Evolutionary conservation across 345 rosid genomes (phyloP), one percentile per base, ranked within the genome.

Genomic region (Heritiera littoralis): DNA sequence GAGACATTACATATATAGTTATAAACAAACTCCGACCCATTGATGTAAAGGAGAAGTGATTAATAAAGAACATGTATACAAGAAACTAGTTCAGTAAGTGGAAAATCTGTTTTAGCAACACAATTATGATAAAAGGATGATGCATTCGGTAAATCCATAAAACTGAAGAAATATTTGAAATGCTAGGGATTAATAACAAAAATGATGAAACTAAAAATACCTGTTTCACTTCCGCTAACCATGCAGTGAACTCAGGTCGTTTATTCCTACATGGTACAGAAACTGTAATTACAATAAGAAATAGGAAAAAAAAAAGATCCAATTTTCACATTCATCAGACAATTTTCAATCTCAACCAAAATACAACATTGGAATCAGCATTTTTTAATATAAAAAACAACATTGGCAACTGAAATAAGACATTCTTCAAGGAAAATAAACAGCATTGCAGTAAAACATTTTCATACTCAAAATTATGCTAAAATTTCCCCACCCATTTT

Each of bases 171-270:
- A 45, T 18, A 0, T 4, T 10, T 20, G 12, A 23, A 1, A 7
- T 35, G 66, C 14, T n/a, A 38, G 9, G 64, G 20, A 8, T 1
- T 20, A 59, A 59, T 59, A 20, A 38, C 66, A 51, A 72, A 32
- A 20, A 58, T 41, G 5, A 69, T 43, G 55, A 1, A 75, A 69
- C 52, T 17, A 64, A 66, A 78, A 66, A 77, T 81, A 92, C 99
- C 97, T 93, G 89, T 72, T 92, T 95, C 58, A 95, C 92, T 88
- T 95, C 99, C 54, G 89, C 87, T 80, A 95, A 83, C 98, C 99
- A 95, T 77, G 99, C 99, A 69, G 97, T 93, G 87, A 93, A 95
- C 86, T 95, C 99, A 18, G 99, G 99, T 66, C 99, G 93, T 83
- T 92, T 95, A 77, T 80, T 95, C 99, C 99, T 95, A 79, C 82